Percentiles rank a stretch among this genome's conserved stretches.
Conservation (phyloP, 441 rosid species). For the Omphalea diandra region DNA sequence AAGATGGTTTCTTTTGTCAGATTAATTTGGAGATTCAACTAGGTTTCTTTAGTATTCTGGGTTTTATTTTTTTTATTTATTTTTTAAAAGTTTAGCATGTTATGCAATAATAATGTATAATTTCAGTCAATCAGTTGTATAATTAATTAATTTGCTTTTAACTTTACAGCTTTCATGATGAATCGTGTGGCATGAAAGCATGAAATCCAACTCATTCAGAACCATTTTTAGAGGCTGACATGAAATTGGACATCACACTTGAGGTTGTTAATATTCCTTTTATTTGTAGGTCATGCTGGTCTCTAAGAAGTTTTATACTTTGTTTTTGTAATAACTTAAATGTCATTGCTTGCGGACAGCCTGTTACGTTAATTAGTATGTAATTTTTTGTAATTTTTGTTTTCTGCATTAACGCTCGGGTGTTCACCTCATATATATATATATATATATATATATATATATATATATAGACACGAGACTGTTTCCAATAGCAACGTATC, state of each 20-base stretch:
- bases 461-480: too few species aligned
- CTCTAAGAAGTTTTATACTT: neutral
- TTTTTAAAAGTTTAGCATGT: too few species aligned
- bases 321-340: neutral
- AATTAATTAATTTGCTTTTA: neutral
- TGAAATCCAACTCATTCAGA: constrained; percentile 57
- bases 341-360: neutral
- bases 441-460: too few species aligned
- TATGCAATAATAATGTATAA: neutral
- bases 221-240: constrained; percentile 69
- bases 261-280: constrained; percentile 52
- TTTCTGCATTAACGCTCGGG: too few species aligned
- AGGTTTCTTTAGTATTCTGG: neutral
- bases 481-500: too few species aligned
- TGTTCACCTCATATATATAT: too few species aligned
- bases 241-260: constrained; percentile 56
- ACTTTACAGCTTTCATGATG: constrained; percentile 56
- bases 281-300: neutral
- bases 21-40: constrained; percentile 4
- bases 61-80: too few species aligned
- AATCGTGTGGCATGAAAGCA: constrained; percentile 70
- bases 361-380: too few species aligned
- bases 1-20: too few species aligned
- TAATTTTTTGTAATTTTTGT: too few species aligned
- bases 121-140: constrained; percentile 17